Percentiles rank a stretch among this genome's conserved stretches.
phyloP scores from a whole-genome alignment of 345 rosid genomes.

The Zanthoxylum bungeanum region DNA sequence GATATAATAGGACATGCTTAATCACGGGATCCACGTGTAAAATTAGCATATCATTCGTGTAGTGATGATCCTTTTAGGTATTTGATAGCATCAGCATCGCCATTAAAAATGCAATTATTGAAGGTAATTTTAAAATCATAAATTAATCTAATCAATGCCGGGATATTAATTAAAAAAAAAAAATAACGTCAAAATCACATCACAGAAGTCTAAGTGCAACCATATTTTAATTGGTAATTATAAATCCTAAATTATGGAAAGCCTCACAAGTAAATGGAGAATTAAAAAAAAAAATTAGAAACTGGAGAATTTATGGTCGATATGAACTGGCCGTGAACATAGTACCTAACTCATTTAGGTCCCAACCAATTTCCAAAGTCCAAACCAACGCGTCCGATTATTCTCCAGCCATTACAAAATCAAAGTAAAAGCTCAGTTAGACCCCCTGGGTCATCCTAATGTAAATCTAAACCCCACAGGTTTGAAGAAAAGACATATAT shows the following conservation, averaged over 20 bases:
- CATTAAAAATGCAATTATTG: background rate
- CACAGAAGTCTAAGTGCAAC: background rate
- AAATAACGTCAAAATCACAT: background rate
- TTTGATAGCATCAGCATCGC: background rate
- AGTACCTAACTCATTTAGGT: background rate
- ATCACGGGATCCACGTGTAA: background rate
- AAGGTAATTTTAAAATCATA: background rate
- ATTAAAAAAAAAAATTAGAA: too few species aligned
- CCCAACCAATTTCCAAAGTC: too few species aligned
- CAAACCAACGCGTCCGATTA: slow-evolving; percentile 8
- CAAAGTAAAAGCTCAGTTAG: background rate
- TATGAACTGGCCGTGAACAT: slow-evolving; percentile 20
- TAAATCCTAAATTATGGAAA: background rate
- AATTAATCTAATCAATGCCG: background rate
- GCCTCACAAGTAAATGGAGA: background rate
- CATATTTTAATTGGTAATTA: background rate
- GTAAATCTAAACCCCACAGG: background rate
- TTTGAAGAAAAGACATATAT: background rate
- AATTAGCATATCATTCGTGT: background rate
- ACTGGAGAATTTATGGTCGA: too few species aligned
- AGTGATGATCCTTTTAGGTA: background rate
- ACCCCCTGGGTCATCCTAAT: background rate
- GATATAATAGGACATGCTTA: background rate
- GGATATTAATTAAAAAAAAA: background rate
- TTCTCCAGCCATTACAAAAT: background rate